Conservation (phyloP, 805 yeast genomes). For the Yarrowia osloensis region DNA sequence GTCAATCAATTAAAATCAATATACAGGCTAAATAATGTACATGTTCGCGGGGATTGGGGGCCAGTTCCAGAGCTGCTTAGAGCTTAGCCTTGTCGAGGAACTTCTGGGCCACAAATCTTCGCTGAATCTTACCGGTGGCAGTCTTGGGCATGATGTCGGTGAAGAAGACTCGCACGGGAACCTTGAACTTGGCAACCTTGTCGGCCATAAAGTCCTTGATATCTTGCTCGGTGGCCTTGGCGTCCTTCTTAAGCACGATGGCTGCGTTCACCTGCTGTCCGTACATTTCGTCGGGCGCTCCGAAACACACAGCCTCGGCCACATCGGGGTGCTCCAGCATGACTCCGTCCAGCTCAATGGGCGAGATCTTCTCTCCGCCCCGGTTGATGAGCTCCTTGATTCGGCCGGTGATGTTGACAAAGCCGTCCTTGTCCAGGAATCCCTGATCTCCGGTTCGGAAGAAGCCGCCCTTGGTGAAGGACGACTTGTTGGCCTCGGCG, state of each 20-base stretch:
- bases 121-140: conserved; percentile 76
- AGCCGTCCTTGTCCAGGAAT: conserved; percentile 57
- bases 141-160: conserved; percentile 69
- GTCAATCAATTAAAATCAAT: not conserved
- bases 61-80: not conserved
- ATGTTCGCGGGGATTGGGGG: not conserved
- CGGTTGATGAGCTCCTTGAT: conserved; percentile 73
- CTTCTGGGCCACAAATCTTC: conserved; percentile 59
- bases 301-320: conserved; percentile 70
- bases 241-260: conserved; percentile 54
- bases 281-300: conserved; percentile 64
- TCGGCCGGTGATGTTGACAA: conserved; percentile 65
- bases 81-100: conserved; percentile 40
- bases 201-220: conserved; percentile 50
- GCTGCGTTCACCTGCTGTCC: conserved; percentile 76
- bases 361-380: conserved; percentile 78
- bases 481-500: conserved; percentile 66
- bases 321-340: conserved; percentile 63
- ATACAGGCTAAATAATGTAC: not conserved
- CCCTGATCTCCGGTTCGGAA: conserved; percentile 85
- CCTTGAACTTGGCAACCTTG: conserved; percentile 58
- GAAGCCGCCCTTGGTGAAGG: conserved; percentile 60
- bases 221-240: conserved; percentile 47
- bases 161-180: conserved; percentile 60
- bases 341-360: conserved; percentile 66